Evolutionary conservation across 2,329 filamentous ascomycete species (phyloP).

Genomic region (Colletotrichum sp.): DNA sequence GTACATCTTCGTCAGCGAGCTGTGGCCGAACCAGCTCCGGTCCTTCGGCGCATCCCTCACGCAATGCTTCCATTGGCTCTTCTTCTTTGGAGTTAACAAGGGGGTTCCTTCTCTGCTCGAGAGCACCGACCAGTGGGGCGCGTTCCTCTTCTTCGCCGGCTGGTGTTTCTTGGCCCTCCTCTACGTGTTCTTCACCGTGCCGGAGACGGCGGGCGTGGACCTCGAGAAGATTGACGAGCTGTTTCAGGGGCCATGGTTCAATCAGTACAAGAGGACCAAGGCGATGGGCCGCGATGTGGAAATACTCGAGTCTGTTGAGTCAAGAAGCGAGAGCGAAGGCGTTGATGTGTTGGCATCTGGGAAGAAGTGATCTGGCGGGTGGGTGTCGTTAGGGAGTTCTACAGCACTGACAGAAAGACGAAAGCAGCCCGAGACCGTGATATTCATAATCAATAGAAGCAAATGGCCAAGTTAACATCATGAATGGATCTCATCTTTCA

Average conservation of each 20-base stretch:
- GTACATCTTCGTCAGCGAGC: conserved; percentile 48
- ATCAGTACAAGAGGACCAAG: not conserved
- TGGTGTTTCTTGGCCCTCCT: conserved; percentile 39
- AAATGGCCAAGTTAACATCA: rapidly evolving
- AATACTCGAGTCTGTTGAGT: not conserved
- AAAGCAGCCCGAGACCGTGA: rapidly evolving
- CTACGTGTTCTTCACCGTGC: conserved; percentile 43
- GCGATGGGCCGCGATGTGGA: not conserved
- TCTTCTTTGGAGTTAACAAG: conserved; percentile 40
- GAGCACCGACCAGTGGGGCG: conserved; percentile 42
- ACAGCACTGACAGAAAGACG: not conserved
- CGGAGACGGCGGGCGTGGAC: conserved; percentile 31
- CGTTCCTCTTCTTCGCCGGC: not conserved
- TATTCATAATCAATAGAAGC: not conserved
- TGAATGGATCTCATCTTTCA: not conserved
- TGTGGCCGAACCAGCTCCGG: conserved; percentile 50
- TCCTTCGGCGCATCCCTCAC: conserved; percentile 44
- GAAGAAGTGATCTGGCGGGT: not conserved
- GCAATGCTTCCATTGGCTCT: conserved; percentile 47
- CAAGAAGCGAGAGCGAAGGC: not conserved
- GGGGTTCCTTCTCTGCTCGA: conserved; percentile 37
- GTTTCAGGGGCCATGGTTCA: not conserved
- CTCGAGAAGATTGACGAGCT: not conserved
- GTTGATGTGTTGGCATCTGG: not conserved
- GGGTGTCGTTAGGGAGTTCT: rapidly evolving